Conservation (phyloP, 2,329 filamentous ascomycete genomes). For the Epicoccum nigrum region DNA sequence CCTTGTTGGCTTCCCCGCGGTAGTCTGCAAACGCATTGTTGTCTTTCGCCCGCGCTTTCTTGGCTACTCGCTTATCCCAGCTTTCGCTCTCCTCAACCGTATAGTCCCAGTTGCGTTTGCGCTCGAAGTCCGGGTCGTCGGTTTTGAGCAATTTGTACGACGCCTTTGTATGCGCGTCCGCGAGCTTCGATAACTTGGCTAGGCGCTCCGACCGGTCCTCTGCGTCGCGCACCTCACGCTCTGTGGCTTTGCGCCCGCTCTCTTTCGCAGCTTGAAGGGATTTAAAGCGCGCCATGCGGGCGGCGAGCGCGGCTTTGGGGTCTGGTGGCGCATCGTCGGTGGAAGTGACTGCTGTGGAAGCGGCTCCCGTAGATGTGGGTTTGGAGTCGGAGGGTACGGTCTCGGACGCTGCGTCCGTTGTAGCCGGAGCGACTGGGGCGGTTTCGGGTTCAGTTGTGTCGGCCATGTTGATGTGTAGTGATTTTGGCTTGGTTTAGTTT, state of each 20-base stretch:
- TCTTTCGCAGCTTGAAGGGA: slow-evolving; percentile 75
- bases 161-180: slow-evolving; percentile 84
- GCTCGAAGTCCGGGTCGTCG: slow-evolving; percentile 93
- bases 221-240: slow-evolving; percentile 45
- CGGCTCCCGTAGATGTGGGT: slow-evolving; percentile 24
- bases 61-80: slow-evolving; percentile 90
- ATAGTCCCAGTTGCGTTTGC: slow-evolving; percentile 98
- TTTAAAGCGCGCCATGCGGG: slow-evolving; percentile 75
- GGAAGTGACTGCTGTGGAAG: neutral
- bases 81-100: slow-evolving; percentile 91
- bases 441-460: slow-evolving; percentile 23
- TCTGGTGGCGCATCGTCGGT: slow-evolving; percentile 31
- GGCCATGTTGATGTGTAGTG: slow-evolving; percentile 27
- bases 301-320: slow-evolving; percentile 42
- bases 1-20: slow-evolving; percentile 82
- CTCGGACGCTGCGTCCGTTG: slow-evolving; percentile 11
- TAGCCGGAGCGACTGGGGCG: slow-evolving; percentile 6
- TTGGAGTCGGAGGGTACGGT: slow-evolving; percentile 8
- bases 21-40: slow-evolving; percentile 92
- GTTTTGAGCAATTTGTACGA: slow-evolving; percentile 93
- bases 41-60: slow-evolving; percentile 80
- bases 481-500: neutral
- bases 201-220: slow-evolving; percentile 37
- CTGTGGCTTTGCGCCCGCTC: slow-evolving; percentile 67
- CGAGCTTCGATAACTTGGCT: slow-evolving; percentile 74